Percentiles rank a stretch among this genome's conserved stretches.
These are phyloP conservation scores for Boechera stricta DNA, from an alignment of 345 rosid species.

Conservation along the genomic window DNA sequence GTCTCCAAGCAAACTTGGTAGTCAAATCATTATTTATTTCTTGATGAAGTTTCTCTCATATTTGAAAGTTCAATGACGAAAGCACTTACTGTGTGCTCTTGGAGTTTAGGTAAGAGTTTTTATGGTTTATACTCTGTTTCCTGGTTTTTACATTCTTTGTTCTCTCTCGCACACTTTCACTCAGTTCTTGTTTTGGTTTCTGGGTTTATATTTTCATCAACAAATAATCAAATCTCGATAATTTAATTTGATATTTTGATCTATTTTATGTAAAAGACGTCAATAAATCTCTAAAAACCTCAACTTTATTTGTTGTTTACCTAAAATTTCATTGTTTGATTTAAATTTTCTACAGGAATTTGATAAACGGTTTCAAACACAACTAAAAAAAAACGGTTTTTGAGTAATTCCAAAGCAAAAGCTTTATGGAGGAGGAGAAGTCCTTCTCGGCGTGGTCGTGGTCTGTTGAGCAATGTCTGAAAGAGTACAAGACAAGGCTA, in stretches of 20 bases:
- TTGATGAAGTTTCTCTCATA: slow-evolving; percentile 2
- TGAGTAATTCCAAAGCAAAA: neutral
- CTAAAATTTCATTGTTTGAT: slow-evolving; percentile 12
- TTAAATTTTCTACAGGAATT: slow-evolving; percentile 38
- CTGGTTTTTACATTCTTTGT: slow-evolving; percentile 1
- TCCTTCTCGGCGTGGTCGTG: slow-evolving; percentile 79
- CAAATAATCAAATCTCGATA: slow-evolving; percentile 1
- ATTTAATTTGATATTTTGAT: neutral
- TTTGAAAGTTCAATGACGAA: slow-evolving; percentile 14
- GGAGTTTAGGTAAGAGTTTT: slow-evolving; percentile 42
- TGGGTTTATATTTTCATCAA: slow-evolving; percentile 23
- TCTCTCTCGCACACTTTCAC: slow-evolving; percentile 7
- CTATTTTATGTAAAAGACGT: neutral
- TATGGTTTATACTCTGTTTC: slow-evolving; percentile 8
- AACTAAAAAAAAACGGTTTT: neutral
- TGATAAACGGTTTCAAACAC: slow-evolving; percentile 23
- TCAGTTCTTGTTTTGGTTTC: slow-evolving; percentile 4
- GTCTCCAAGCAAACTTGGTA: slow-evolving; percentile 58
- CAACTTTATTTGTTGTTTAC: slow-evolving; percentile 17
- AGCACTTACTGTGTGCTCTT: neutral
- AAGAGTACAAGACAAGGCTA: slow-evolving; percentile 64
- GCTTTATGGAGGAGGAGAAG: slow-evolving; percentile 63
- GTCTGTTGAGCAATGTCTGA: slow-evolving; percentile 81
- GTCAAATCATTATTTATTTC: slow-evolving; percentile 32
- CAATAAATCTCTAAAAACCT: slow-evolving; percentile 1